A percentile compares a stretch with the other conserved stretches of the same genome.
phyloP scores from a whole-genome alignment of 2,329 filamentous ascomycete species.

The Fusarium temperatum region DNA sequence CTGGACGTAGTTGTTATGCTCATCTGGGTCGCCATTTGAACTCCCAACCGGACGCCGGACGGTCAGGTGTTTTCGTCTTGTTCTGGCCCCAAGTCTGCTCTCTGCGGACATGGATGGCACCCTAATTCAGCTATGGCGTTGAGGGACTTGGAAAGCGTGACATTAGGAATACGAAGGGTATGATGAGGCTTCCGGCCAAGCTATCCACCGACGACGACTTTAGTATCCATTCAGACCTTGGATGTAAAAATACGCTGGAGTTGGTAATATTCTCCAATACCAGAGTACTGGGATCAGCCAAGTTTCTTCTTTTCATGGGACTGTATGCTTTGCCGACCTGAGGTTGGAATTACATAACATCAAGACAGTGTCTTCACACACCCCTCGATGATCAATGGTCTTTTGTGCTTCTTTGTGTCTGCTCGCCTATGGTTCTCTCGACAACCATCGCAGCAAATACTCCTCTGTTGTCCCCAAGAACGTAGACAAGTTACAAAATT shows the following conservation, averaged over 20 bases:
- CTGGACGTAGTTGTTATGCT: conserved; percentile 76
- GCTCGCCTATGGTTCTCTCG: background rate
- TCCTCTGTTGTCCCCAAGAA: background rate
- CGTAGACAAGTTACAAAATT: background rate
- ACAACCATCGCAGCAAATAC: background rate
- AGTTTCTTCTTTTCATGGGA: conserved; percentile 3
- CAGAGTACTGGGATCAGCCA: conserved; percentile 20
- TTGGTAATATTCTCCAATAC: conserved; percentile 28
- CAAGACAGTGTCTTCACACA: background rate
- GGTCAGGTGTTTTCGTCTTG: conserved; percentile 5
- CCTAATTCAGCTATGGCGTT: conserved; percentile 43
- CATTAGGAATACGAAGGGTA: conserved; percentile 39
- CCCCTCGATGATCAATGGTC: background rate
- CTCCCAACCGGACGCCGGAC: background rate
- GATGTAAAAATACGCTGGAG: conserved; percentile 41
- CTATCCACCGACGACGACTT: conserved; percentile 29
- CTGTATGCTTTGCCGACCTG: background rate
- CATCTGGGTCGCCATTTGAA: conserved; percentile 79
- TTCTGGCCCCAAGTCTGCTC: conserved; percentile 16
- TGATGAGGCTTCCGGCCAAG: conserved; percentile 37
- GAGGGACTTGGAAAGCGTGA: conserved; percentile 40
- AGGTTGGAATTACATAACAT: background rate
- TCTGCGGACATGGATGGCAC: conserved; percentile 30
- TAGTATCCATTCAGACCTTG: conserved; percentile 40
- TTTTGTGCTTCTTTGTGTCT: background rate